phyloP scores from a whole-genome alignment of 345 rosid genomes.

The Hevea brasiliensis region DNA sequence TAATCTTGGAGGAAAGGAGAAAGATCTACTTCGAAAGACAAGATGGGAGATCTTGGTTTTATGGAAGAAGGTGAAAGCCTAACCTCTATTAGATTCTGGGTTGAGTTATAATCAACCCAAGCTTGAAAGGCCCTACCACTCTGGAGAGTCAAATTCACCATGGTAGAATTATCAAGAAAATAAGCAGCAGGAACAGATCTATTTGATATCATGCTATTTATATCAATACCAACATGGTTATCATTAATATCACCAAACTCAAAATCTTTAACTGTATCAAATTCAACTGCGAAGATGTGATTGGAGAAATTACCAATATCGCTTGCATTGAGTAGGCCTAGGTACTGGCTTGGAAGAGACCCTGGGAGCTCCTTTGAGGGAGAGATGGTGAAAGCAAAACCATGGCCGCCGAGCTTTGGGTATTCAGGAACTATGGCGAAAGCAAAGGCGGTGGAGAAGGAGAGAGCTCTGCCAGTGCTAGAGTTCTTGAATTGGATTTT shows the following conservation, averaged over 20 bases:
- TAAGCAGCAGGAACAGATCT: slow-evolving; percentile 57
- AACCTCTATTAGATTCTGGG: slow-evolving; percentile 52
- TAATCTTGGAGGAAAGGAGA: slow-evolving; percentile 49
- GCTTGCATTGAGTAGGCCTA: slow-evolving; percentile 61
- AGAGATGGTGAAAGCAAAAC: slow-evolving; percentile 71
- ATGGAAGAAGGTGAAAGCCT: slow-evolving; percentile 61
- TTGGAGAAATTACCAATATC: slow-evolving; percentile 50
- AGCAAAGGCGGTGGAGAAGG: slow-evolving; percentile 87
- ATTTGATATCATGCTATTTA: slow-evolving; percentile 59
- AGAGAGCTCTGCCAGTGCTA: slow-evolving; percentile 36
- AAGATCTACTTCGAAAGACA: slow-evolving; percentile 64
- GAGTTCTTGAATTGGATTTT: slow-evolving; percentile 58
- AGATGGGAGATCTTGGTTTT: slow-evolving; percentile 58
- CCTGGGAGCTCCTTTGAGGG: slow-evolving; percentile 46
- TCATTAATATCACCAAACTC: slow-evolving; percentile 73
- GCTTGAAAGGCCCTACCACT: slow-evolving; percentile 60
- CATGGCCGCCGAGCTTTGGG: slow-evolving; percentile 74
- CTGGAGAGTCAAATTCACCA: slow-evolving; percentile 40
- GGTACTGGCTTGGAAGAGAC: slow-evolving; percentile 64
- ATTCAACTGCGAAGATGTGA: slow-evolving; percentile 78
- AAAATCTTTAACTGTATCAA: slow-evolving; percentile 70
- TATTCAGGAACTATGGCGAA: slow-evolving; percentile 68
- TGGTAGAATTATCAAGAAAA: slow-evolving; percentile 42
- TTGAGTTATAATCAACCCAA: slow-evolving; percentile 86
- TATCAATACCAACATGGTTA: slow-evolving; percentile 82